Evolutionary conservation across 257 asterid genomes (phyloP), one percentile per base, ranked within the genome.

Genomic region (Sherardia arvensis): DNA sequence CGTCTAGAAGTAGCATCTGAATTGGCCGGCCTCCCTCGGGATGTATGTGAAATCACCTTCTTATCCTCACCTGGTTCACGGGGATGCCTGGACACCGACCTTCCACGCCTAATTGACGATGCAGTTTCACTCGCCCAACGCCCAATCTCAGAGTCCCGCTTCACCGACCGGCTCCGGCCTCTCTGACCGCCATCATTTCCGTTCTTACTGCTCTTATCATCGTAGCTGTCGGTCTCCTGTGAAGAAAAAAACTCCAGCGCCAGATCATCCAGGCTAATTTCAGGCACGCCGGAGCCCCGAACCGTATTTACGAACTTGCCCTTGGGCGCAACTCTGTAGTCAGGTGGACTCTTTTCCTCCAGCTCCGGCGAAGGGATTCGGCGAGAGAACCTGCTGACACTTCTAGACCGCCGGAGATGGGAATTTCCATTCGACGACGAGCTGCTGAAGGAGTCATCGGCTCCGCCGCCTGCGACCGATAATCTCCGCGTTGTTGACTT

Each of bases 91-190:
- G 96, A 87, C 33, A 81, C 91, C 5, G 96, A 90, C 63, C 97
- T 79, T n/a, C 86, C 96, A 70, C 88, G 83, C 58, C 89, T 84
- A 72, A 67, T 74, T 0, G 95, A 85, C 68, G 97, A 90, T 61
- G 82, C 96, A 51, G 95, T 84, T 72, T 84, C 95, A 9, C 83
- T 79, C 34, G 93, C 96, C 95, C 89, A 87, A 27, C 90, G 90
- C 15, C 94, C 93, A 75, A 85, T 70, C 71, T 77, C 88, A 38
- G 71, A 74, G 36, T 64, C 78, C 60, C 74, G 84, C 53, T 74
- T 61, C 38, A 53, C 78, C 20, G 78, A 71, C 58, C 91, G 71
- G 7, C 58, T 69, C 21, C 77, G 75, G 47, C 64, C 86, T 73
- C 57, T 70, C 67, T 70, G 87, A 66, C 81, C 61, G 63, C 69